These are phyloP conservation scores for Collybia mongolica DNA, from an alignment of 768 basidiomycete species.

Conservation along the genomic window DNA sequence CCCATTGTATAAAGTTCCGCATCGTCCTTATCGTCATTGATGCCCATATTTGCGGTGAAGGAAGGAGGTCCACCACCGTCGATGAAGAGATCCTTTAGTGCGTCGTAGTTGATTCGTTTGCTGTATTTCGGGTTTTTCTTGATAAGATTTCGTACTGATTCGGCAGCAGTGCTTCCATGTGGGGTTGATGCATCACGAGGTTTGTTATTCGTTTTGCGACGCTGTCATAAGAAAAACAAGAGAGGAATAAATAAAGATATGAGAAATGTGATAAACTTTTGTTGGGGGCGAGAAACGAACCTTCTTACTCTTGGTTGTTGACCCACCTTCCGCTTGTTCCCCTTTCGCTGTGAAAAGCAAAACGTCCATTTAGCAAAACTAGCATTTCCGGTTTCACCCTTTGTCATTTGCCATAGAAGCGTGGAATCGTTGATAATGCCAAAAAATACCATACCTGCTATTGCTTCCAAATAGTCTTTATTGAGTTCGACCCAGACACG, in stretches of 20 bases:
- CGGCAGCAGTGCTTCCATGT: conserved; percentile 69
- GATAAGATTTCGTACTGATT: conserved; percentile 73
- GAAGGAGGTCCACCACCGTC: conserved; percentile 36
- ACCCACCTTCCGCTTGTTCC: conserved; percentile 44
- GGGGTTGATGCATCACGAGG: conserved; percentile 77
- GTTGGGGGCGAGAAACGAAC: conserved; percentile 55
- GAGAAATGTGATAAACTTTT: conserved; percentile 24
- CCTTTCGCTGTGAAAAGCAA: conserved; percentile 57
- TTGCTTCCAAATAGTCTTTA: conserved; percentile 82
- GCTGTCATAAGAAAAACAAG: conserved; percentile 37
- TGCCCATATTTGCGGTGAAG: conserved; percentile 24
- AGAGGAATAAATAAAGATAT: conserved; percentile 10
- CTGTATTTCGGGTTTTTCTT: conserved; percentile 88
- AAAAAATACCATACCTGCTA: conserved; percentile 62
- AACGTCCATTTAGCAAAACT: conserved; percentile 42
- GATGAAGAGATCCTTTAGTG: conserved; percentile 76
- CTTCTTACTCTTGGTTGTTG: conserved; percentile 66
- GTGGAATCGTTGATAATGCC: too few relatives aligned
- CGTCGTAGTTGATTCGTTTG: conserved; percentile 93
- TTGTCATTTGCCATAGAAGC: neutral
- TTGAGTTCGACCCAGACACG: conserved; percentile 95
- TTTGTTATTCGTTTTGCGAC: conserved; percentile 60
- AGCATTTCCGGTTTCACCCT: neutral
- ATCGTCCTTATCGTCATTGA: conserved; percentile 44
- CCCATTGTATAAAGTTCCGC: conserved; percentile 40